Base-by-base conservation (phyloP, 2,329 filamentous ascomycete genomes). In the Hymenoscyphus scutula region DNA sequence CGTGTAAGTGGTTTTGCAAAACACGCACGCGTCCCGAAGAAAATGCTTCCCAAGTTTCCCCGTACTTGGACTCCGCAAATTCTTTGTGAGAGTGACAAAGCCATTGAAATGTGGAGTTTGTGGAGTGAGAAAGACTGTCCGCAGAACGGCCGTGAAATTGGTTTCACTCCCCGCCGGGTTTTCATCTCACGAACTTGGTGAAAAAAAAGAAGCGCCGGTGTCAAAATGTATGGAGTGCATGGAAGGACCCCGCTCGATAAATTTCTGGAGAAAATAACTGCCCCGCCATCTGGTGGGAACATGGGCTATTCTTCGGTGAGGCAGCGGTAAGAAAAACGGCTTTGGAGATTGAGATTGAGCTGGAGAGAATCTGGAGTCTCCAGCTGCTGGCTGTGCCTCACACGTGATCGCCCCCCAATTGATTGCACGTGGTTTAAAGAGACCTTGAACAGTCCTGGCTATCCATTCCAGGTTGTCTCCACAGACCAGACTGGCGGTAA, bases 81-180 rank as follows among this genome's bases (percentile, higher is more conserved):
- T 10, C 4, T 34, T 34, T 34, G 32, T 34, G 32, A 34, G n/a
- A 48, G 8, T 48, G 41, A 48, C 41, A 13, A 25, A 25, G 41
- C 6, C 13, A 11, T 23, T 48, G 41, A 48, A 48, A 8, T 48
- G 41, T 48, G 41, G 41, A 48, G 8, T 23, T 23, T 25, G 41
- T 48, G 41, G 41, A 48, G 8, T 7, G 11, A n/a, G 11, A 48
- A 3, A 48, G 19, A 48, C 41, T 17, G 13, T 10, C 41, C 41
- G 41, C n/a, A 48, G 41, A 48, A 48, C 41, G n/a, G 41, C 41
- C 41, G 41, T 48, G 19, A 48, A 48, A 48, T 25, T 48, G 41
- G 7, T 48, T 25, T 48, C 41, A 48, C 19, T 48, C 32, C 32
- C 6, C n/a, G n/a, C n/a, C n/a, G 41, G 41, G 23, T 23, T 48